Conservation (phyloP, 2,329 filamentous ascomycete genomes). For the Botryotinia globosa region DNA sequence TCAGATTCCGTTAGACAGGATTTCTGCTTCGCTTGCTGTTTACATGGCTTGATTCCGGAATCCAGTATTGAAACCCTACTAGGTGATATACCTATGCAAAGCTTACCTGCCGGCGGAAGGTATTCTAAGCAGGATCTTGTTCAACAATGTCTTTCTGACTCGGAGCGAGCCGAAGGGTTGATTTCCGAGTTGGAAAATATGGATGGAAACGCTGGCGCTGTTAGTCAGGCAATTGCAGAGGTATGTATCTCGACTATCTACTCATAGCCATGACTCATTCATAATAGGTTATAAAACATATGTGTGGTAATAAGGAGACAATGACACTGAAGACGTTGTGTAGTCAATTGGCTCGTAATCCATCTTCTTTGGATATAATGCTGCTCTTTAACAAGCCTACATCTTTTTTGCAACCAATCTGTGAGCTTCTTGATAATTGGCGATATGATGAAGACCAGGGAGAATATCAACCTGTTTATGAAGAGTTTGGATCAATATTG, state of each 20-base stretch:
- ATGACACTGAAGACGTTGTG: constrained; percentile 77
- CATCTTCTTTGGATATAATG: constrained; percentile 69
- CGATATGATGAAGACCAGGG: constrained; percentile 78
- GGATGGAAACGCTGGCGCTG: constrained; percentile 87
- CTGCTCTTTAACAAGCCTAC: constrained; percentile 70
- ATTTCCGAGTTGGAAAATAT: constrained; percentile 82
- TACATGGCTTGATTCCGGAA: constrained; percentile 80
- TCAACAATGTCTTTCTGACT: constrained; percentile 72
- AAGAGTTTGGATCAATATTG: constrained; percentile 77
- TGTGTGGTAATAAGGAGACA: constrained; percentile 72
- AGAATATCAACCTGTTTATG: constrained; percentile 81
- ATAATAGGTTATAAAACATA: constrained; percentile 59
- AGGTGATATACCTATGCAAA: constrained; percentile 80
- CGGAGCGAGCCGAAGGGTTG: constrained; percentile 70
- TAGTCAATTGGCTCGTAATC: constrained; percentile 68
- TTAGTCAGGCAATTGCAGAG: constrained; percentile 74
- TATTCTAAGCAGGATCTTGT: constrained; percentile 78
- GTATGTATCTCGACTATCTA: constrained; percentile 42
- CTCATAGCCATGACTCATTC: constrained; percentile 23
- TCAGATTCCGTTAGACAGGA: constrained; percentile 70
- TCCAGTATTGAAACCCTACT: constrained; percentile 75
- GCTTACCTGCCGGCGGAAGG: constrained; percentile 68
- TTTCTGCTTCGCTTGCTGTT: constrained; percentile 85
- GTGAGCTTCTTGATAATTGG: constrained; percentile 75
- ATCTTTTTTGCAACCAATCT: constrained; percentile 70